Evolutionary conservation across 2,329 filamentous ascomycete genomes (phyloP), one percentile per base, ranked within the genome.

Genomic region (Aureobasidium sp.): DNA sequence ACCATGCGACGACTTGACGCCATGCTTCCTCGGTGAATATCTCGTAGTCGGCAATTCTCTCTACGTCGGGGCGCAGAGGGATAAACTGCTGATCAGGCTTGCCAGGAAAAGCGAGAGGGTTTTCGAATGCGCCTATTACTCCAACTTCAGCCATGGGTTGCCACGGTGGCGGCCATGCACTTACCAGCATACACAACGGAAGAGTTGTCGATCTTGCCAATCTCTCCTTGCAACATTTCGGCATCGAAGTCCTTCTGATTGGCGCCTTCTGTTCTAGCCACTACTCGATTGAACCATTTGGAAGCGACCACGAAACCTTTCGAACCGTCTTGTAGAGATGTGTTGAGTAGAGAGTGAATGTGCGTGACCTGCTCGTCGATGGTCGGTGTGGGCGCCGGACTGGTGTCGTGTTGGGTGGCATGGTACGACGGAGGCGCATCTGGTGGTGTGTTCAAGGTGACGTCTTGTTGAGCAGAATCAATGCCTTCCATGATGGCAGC

Each of bases 151-250:
- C 57, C 25, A 34, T 42, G 9, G 25, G 17, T 34, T 34, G 15
- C 22, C 9, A 15, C 29, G n/a, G 17, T 42, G 25, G 22, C 44
- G 42, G 25, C 20, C 22, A 36, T 22, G n/a, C 25, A 60, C 57
- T 51, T 60, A 60, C 57, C 69, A n/a, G 65, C 61, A 9, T 66
- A 63, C 57, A 92, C 85, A 64, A 97, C 86, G 70, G 92, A 88
- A 0, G 88, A 86, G 71, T 97, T 97, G 78, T 97, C 91, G 36
- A 97, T 83, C 0, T 90, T 89, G 1, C 91, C 91, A 62, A 94
- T 82, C 5, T 84, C 82, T 7, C 83, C 84, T 63, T 87, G 82
- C 12, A 79, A 71, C 11, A 82, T 81, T n/a, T 80, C 76, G 65
- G 89, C 88, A 64, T 81, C 78, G 42, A 76, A 77, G 57, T 83